Evolutionary conservation across 257 asterid species (phyloP).

Genomic region (Solanum clarkiae): DNA sequence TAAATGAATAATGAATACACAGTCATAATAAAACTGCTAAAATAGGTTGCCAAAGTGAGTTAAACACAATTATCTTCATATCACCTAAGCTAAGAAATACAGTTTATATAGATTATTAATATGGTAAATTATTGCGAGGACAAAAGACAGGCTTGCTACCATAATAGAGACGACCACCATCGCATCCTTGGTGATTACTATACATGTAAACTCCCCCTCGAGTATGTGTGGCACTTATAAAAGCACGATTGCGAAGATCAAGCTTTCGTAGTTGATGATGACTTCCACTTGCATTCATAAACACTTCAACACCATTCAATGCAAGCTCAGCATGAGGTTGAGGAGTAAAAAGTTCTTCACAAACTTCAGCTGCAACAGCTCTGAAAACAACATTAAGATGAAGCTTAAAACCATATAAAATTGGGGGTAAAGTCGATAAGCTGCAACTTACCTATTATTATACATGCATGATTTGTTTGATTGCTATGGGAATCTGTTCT

Average conservation of each 20-base stretch:
- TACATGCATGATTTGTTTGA: background rate
- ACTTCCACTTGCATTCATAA: constrained; percentile 97
- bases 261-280: constrained; percentile 92
- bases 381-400: constrained; percentile 24
- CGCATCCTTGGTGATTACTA: constrained; percentile 96
- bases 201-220: constrained; percentile 98
- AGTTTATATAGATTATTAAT: background rate
- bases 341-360: constrained; percentile 92
- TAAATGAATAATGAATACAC: constrained; percentile 4
- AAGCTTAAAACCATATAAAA: background rate
- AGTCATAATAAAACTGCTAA: background rate
- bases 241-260: constrained; percentile 78
- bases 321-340: constrained; percentile 89
- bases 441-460: background rate
- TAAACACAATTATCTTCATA: background rate
- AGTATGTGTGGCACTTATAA: constrained; percentile 86
- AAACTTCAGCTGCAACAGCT: constrained; percentile 96
- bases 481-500: background rate
- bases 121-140: background rate
- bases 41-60: background rate
- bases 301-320: constrained; percentile 88
- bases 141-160: constrained; percentile 34
- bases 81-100: background rate
- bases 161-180: constrained; percentile 90
- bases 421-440: background rate